Evolutionary conservation across 2,329 filamentous ascomycete genomes (phyloP).

Genomic region (Verticillium dahliae): DNA sequence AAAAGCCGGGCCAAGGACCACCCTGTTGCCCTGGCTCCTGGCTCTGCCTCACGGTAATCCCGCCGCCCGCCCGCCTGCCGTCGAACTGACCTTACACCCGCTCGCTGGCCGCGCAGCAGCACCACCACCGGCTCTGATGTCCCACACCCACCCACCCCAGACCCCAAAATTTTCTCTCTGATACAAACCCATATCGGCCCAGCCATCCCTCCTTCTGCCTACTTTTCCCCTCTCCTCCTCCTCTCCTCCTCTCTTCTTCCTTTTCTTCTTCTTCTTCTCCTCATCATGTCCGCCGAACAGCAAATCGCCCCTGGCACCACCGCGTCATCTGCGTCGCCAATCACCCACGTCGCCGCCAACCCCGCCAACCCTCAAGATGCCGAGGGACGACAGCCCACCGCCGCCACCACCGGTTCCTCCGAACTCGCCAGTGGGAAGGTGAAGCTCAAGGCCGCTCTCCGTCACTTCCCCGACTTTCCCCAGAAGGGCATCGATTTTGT

Average conservation of each 20-base stretch:
- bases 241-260: slow-evolving; percentile 3
- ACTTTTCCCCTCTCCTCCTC: slow-evolving; percentile 18
- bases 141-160: slow-evolving; percentile 11
- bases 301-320: slow-evolving; percentile 6
- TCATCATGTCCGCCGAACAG: slow-evolving; percentile 25
- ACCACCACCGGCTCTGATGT: background rate
- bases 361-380: slow-evolving; percentile 41
- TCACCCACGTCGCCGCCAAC: slow-evolving; percentile 20
- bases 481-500: slow-evolving; percentile 90
- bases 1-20: background rate
- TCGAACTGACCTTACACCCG: slow-evolving; percentile 1
- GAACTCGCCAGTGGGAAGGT: slow-evolving; percentile 63
- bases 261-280: slow-evolving; percentile 9
- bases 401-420: slow-evolving; percentile 55
- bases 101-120: background rate
- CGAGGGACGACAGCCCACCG: slow-evolving; percentile 57
- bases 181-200: slow-evolving; percentile 11
- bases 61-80: background rate
- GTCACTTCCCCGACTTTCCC: slow-evolving; percentile 88
- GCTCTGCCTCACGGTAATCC: background rate
- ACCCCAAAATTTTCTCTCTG: slow-evolving; percentile 13
- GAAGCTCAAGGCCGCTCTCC: slow-evolving; percentile 66
- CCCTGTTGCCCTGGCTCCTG: background rate
- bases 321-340: slow-evolving; percentile 12
- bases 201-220: slow-evolving; percentile 16